These are phyloP conservation scores for Colletotrichum neosansevieriae DNA, from an alignment of 2,329 filamentous ascomycete species.

Conservation along the genomic window DNA sequence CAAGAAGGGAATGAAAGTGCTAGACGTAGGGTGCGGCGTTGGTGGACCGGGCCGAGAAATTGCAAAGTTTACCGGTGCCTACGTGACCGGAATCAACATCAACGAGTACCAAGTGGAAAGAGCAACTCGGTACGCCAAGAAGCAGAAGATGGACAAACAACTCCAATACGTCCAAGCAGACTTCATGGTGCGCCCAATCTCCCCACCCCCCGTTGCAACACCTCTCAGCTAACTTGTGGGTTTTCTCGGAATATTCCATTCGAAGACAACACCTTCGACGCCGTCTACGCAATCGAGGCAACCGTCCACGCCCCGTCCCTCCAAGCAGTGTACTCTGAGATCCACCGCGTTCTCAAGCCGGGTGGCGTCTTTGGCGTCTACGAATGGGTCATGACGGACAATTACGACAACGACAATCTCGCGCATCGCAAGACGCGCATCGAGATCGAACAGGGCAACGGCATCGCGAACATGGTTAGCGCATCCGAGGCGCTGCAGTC, in stretches of 20 bases:
- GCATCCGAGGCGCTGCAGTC: conserved; percentile 84
- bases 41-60: conserved; percentile 96
- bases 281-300: conserved; percentile 96
- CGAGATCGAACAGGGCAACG: conserved; percentile 94
- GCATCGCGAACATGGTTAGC: conserved; percentile 97
- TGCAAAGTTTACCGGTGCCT: conserved; percentile 91
- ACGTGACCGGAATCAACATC: conserved; percentile 94
- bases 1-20: conserved; percentile 86
- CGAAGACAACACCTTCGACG: conserved; percentile 91
- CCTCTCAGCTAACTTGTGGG: background rate
- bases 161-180: conserved; percentile 92
- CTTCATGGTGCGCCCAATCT: conserved; percentile 76
- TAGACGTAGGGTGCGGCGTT: conserved; percentile 97
- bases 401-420: conserved; percentile 90
- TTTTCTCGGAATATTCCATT: conserved; percentile 62
- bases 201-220: no score
- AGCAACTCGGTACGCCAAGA: conserved; percentile 84
- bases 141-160: conserved; percentile 84
- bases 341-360: conserved; percentile 94
- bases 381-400: conserved; percentile 98
- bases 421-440: conserved; percentile 91
- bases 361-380: conserved; percentile 97
- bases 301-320: conserved; percentile 94
- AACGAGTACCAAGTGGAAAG: conserved; percentile 99
- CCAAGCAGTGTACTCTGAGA: conserved; percentile 93